phyloP scores from a whole-genome alignment of 2,329 filamentous ascomycete species.

The Didymella exigua region DNA sequence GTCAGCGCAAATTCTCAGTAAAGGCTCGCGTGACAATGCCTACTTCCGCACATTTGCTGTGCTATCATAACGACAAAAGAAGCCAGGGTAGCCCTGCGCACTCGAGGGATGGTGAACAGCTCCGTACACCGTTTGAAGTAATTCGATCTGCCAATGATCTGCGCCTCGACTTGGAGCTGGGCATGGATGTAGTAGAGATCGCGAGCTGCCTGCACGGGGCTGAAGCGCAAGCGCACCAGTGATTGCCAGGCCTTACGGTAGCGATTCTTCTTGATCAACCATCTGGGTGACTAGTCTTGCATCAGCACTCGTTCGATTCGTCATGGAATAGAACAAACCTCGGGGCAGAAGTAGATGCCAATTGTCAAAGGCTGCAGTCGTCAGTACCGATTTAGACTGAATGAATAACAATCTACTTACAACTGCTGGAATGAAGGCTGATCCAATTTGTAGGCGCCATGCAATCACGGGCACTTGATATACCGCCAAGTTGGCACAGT shows the following conservation, averaged over 20 bases:
- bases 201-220: constrained; percentile 49
- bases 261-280: constrained; percentile 49
- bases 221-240: constrained; percentile 48
- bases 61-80: constrained; percentile 69
- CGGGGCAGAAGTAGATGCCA: constrained; percentile 49
- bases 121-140: constrained; percentile 53
- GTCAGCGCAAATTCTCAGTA: not conserved
- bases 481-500: constrained; percentile 45
- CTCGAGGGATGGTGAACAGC: constrained; percentile 69
- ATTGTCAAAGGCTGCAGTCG: not conserved
- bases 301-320: not conserved
- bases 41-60: constrained; percentile 44
- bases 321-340: constrained; percentile 11
- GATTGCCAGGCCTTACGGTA: constrained; percentile 49
- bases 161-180: constrained; percentile 37
- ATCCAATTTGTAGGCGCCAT: constrained; percentile 50
- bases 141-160: constrained; percentile 34
- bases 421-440: constrained; percentile 48
- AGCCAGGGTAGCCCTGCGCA: constrained; percentile 73
- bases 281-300: constrained; percentile 27
- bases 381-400: not conserved
- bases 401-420: not conserved
- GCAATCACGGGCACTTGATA: constrained; percentile 39
- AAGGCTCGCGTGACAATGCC: not conserved
- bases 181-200: constrained; percentile 51